Base-by-base conservation (phyloP, 2,329 filamentous ascomycete species). In the Fusarium nygamai region DNA sequence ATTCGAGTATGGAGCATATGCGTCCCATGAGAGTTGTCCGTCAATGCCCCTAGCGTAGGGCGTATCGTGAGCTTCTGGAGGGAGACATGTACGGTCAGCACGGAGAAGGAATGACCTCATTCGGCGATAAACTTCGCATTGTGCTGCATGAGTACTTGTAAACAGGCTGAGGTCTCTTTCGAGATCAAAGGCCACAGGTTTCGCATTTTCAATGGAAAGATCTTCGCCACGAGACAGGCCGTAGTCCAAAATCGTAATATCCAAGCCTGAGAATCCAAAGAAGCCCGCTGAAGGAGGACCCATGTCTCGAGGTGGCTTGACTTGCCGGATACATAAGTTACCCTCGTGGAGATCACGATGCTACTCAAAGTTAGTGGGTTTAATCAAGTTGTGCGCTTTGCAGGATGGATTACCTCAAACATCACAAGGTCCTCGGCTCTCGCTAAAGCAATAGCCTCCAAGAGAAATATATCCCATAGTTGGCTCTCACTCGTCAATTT, bases 291-390 rank as follows among this genome's bases (percentile, higher is more conserved):
- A 78, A 20, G 76, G 76, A 48, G 80, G 72, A 8, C 80, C 79
- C 39, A 79, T 80, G 5, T 81, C 75, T 14, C 77, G 77, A 1
- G 84, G 76, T 6, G 83, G 75, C 6, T 82, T 78, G 2, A 83
- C 81, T 60, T 84, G 85, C 8, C 86, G 85, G 54, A 92, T 85
- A 71, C 90, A 92, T 22, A 92, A 80, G 72, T 92, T 92, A 9
- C 90, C 90, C 72, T 92, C 90, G 74, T 92, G 90, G 8, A 92
- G 83, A 75, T 92, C 90, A 11, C 90, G 88, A 75, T 92, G 90
- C 89, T 91, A 69, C 11, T 36, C 13, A 7, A 9, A 13, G 61
- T 78, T 63, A 78, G 77, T 36, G 47, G 17, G 27, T 12, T 9
- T 17, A 7, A 17, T 34, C 20, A 13, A 16, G 12, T 19, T 20